phyloP scores from a whole-genome alignment of 352 stramenopile genomes.

The Phytophthora colocasiae region DNA sequence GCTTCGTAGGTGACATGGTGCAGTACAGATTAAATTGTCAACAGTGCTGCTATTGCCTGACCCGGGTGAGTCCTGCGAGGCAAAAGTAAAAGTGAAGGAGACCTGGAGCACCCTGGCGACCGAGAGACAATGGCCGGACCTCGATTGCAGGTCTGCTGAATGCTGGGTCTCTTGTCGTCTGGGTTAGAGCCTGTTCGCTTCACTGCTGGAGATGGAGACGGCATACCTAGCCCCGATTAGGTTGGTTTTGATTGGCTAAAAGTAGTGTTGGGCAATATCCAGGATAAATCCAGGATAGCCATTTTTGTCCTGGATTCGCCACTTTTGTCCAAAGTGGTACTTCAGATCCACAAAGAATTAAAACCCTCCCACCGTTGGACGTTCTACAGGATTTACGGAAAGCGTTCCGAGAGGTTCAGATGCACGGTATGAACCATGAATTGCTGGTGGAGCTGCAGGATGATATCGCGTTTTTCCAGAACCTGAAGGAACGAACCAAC shows the following conservation, averaged over 20 bases:
- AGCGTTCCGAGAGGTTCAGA: constrained; percentile 57
- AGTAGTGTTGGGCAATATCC: too few relatives aligned
- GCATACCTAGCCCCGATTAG: too few relatives aligned
- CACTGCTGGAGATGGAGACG: too few relatives aligned
- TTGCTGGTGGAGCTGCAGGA: constrained; percentile 67
- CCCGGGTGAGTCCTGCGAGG: constrained; percentile 3
- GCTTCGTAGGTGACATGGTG: constrained; percentile 23
- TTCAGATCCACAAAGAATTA: too few relatives aligned
- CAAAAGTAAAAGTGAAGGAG: constrained; percentile 37
- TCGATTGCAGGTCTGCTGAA: constrained; percentile 19
- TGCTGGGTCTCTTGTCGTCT: constrained; percentile 24
- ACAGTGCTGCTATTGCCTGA: neutral
- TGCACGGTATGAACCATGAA: constrained; percentile 60
- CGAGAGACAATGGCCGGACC: constrained; percentile 26
- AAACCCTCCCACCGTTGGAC: too few relatives aligned
- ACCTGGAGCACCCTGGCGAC: neutral
- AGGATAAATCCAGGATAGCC: too few relatives aligned
- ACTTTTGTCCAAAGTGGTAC: too few relatives aligned
- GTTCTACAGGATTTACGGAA: constrained; percentile 60
- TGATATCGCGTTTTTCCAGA: constrained; percentile 78
- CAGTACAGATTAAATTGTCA: constrained; percentile 2
- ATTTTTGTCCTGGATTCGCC: too few relatives aligned
- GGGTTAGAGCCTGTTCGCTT: too few relatives aligned
- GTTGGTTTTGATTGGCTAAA: too few relatives aligned
- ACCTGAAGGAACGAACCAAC: constrained; percentile 74